Conservation (phyloP, 306 rosid species). For the Pyrus pyrifolia region DNA sequence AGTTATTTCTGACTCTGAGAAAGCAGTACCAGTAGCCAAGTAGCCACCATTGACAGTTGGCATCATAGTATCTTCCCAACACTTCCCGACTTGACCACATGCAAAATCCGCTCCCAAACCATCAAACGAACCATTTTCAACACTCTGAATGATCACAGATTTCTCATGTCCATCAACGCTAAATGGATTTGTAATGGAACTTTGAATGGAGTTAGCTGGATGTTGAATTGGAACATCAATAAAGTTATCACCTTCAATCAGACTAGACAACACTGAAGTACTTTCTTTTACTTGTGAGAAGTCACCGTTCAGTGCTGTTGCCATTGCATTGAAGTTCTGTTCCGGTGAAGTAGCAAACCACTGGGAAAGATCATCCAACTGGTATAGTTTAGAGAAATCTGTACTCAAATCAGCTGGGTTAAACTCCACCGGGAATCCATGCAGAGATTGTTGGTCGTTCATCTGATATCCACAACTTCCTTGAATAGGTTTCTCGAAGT, state of each 20-base stretch:
- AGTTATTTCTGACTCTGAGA: constrained; percentile 29
- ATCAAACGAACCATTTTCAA: constrained; percentile 30
- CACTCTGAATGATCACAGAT: constrained; percentile 9
- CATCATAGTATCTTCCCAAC: constrained; percentile 37
- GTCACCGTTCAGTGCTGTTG: constrained; percentile 25
- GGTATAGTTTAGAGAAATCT: constrained; percentile 33
- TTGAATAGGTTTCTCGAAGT: constrained; percentile 20
- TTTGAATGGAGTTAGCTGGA: constrained; percentile 20
- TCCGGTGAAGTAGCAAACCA: constrained; percentile 50
- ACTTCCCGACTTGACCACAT: constrained; percentile 23
- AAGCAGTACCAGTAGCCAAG: constrained; percentile 18
- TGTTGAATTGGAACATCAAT: constrained; percentile 15
- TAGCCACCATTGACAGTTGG: constrained; percentile 26
- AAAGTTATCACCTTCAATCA: constrained; percentile 21
- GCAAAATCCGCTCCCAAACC: constrained; percentile 27
- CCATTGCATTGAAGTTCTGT: constrained; percentile 20
- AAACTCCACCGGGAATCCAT: constrained; percentile 29
- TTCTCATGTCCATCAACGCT: constrained; percentile 28
- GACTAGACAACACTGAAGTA: constrained; percentile 27
- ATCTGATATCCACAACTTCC: constrained; percentile 19
- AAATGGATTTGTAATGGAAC: constrained; percentile 20
- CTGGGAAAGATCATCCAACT: constrained; percentile 53
- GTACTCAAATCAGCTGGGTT: constrained; percentile 27
- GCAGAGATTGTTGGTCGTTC: constrained; percentile 21
- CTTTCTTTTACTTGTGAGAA: constrained; percentile 33